Evolutionary conservation across 2,329 filamentous ascomycete species (phyloP).

Genomic region (Paecilomyces sp.): DNA sequence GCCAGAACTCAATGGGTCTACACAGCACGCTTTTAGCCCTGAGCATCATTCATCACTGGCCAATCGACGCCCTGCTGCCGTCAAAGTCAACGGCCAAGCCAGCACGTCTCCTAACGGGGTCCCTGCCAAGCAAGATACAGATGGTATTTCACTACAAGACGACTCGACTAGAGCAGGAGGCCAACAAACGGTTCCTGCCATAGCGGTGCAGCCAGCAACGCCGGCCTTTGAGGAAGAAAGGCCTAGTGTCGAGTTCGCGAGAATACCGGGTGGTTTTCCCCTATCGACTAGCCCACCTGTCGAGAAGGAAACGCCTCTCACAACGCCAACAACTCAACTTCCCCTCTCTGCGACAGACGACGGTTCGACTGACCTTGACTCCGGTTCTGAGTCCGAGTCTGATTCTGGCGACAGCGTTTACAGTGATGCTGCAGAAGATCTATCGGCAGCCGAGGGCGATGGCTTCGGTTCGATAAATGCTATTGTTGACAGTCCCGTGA

Average conservation of each 20-base stretch:
- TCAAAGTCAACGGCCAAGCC: not conserved
- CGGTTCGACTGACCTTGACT: not conserved
- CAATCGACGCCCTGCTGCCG: not conserved
- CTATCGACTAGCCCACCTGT: conserved; percentile 16
- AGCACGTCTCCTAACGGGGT: not conserved
- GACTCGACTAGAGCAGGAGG: not conserved
- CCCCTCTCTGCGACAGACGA: conserved; percentile 12
- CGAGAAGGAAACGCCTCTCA: conserved; percentile 7
- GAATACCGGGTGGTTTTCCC: conserved; percentile 53
- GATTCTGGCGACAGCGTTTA: conserved; percentile 41
- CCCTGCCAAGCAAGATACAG: not conserved
- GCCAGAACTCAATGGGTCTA: conserved; percentile 48
- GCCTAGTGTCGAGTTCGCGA: conserved; percentile 13
- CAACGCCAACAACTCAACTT: not conserved
- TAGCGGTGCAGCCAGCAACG: conserved; percentile 42
- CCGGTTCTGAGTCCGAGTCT: conserved; percentile 20
- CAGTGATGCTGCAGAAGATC: conserved; percentile 37
- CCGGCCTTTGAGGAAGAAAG: conserved; percentile 33
- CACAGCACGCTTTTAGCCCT: conserved; percentile 59
- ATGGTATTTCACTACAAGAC: not conserved
- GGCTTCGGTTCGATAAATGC: conserved; percentile 45
- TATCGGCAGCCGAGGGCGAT: conserved; percentile 30
- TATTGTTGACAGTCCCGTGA: conserved; percentile 33
- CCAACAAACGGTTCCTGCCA: conserved; percentile 29
- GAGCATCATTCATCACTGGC: conserved; percentile 12